phyloP scores from a whole-genome alignment of 2,329 filamentous ascomycete species.

The Eurotiales sp. region DNA sequence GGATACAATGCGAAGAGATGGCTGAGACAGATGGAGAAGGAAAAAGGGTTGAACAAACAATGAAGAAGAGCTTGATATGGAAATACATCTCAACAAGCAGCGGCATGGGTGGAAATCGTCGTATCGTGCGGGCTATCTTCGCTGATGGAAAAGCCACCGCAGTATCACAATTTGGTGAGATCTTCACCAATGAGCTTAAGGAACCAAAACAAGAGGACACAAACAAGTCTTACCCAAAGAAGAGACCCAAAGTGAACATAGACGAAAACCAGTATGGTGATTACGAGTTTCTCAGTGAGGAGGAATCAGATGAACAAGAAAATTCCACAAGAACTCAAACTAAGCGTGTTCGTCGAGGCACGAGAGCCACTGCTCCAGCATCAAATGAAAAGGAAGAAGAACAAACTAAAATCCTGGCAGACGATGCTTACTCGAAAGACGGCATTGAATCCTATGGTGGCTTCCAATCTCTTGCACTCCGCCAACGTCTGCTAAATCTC shows the following conservation, averaged over 20 bases:
- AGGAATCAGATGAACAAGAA: conserved; percentile 30
- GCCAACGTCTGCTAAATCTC: conserved; percentile 43
- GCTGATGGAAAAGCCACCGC: conserved; percentile 39
- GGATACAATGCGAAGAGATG: conserved; percentile 30
- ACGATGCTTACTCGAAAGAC: conserved; percentile 18
- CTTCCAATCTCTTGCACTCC: conserved; percentile 37
- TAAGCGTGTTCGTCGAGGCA: conserved; percentile 32
- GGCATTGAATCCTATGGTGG: conserved; percentile 34
- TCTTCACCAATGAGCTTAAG: conserved; percentile 45
- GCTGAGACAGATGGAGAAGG: conserved; percentile 13
- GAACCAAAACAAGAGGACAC: conserved; percentile 28
- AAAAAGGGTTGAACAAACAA: conserved; percentile 17
- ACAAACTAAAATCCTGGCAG: conserved; percentile 9
- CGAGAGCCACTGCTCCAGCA: conserved; percentile 14
- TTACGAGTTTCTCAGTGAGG: conserved; percentile 37
- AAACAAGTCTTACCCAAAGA: conserved; percentile 22
- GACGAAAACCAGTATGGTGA: conserved; percentile 45
- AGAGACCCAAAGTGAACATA: conserved; percentile 41
- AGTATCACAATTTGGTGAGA: conserved; percentile 41
- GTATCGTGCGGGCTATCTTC: conserved; percentile 46
- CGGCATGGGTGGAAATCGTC: conserved; percentile 33
- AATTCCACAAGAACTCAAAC: conserved; percentile 18
- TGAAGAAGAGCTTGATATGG: conserved; percentile 40
- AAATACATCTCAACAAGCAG: conserved; percentile 36
- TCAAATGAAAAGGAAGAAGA: conserved; percentile 3